Conservation (phyloP, 2,329 filamentous ascomycete genomes). For the Trichoderma lentiforme region DNA sequence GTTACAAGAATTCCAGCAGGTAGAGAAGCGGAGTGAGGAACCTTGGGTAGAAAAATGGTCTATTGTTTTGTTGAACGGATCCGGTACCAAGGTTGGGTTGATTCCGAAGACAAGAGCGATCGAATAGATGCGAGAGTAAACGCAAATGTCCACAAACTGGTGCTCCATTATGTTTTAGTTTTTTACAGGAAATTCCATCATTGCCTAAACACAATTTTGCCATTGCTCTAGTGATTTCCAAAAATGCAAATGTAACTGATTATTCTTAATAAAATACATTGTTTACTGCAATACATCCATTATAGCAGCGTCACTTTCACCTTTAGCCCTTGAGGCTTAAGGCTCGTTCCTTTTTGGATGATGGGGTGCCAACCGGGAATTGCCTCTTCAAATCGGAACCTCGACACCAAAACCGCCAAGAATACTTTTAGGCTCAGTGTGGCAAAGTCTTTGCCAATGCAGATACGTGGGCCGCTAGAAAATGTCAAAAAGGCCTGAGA, state of each 20-base stretch:
- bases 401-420: not conserved
- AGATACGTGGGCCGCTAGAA: not conserved
- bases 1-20: not conserved
- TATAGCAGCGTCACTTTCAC: not conserved
- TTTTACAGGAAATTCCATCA: not conserved
- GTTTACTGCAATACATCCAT: not conserved
- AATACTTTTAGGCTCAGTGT: constrained; percentile 1
- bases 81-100: not conserved
- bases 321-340: not conserved
- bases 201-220: not conserved
- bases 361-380: not conserved
- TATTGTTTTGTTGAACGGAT: not conserved
- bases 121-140: not conserved
- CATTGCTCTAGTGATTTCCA: not conserved
- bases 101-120: not conserved
- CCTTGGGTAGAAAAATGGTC: not conserved
- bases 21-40: not conserved
- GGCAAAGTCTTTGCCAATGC: constrained; percentile 8
- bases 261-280: not conserved
- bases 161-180: not conserved
- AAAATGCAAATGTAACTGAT: not conserved
- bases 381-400: not conserved
- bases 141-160: no score
- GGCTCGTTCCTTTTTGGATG: not conserved
- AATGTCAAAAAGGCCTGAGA: not conserved